Evolutionary conservation across 2,329 filamentous ascomycete genomes (phyloP).

Genomic region (Aspergillus novofumigatus): DNA sequence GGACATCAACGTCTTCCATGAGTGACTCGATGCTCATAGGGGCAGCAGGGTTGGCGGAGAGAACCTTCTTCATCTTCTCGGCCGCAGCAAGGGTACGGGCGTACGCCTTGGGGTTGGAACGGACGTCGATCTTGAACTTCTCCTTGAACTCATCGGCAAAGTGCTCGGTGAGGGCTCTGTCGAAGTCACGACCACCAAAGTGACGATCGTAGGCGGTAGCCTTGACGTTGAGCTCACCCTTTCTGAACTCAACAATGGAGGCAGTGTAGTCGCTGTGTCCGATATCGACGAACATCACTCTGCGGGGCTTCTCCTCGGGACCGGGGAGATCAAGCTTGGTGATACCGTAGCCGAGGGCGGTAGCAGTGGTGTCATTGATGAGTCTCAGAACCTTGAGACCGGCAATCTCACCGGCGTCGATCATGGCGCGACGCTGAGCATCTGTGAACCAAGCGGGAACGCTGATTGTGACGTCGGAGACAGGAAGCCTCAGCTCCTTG

Average conservation of each 20-base stretch:
- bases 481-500: constrained; percentile 82
- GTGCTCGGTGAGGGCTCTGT: constrained; percentile 90
- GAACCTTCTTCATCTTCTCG: constrained; percentile 97
- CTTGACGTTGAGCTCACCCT: constrained; percentile 94
- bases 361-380: constrained; percentile 97
- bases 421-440: constrained; percentile 77
- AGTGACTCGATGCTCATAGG: constrained; percentile 96
- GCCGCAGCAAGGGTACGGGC: constrained; percentile 82
- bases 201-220: constrained; percentile 89
- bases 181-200: constrained; percentile 96
- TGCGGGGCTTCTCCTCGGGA: constrained; percentile 84
- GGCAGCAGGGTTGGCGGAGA: constrained; percentile 90
- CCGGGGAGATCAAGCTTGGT: constrained; percentile 90
- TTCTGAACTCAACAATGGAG: constrained; percentile 93
- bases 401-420: constrained; percentile 90
- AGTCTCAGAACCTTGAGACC: constrained; percentile 88
- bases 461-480: constrained; percentile 89
- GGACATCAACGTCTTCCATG: constrained; percentile 96
- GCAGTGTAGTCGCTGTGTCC: constrained; percentile 95
- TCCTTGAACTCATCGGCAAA: constrained; percentile 94
- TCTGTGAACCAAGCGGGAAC: constrained; percentile 98
- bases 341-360: constrained; percentile 94
- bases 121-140: constrained; percentile 96
- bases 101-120: constrained; percentile 81
- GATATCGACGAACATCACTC: constrained; percentile 89